Evolutionary conservation across 208 protist genomes (phyloP).

Genomic region (Acanthamoeba sp.): DNA sequence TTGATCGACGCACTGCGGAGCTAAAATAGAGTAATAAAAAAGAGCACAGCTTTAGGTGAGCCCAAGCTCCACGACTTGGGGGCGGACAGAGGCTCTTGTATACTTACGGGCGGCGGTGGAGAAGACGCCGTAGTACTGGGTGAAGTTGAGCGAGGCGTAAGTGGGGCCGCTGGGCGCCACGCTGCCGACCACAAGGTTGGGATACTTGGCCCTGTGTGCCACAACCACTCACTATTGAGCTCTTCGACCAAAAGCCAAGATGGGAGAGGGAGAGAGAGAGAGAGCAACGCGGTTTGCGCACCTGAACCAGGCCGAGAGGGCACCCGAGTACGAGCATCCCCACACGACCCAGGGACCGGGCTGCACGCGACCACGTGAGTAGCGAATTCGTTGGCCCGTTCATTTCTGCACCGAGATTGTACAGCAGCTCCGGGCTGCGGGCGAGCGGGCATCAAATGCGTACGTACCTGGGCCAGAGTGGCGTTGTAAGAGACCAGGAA

Average conservation of each 20-base stretch:
- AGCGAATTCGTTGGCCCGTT: not conserved
- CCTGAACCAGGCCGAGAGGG: conserved; percentile 70
- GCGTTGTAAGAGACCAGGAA: conserved; percentile 66
- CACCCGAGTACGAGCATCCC: conserved; percentile 69
- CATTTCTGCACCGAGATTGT: no score
- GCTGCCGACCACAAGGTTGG: conserved; percentile 52
- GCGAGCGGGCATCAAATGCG: not conserved
- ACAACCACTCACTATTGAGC: not conserved
- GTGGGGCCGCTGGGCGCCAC: conserved; percentile 44
- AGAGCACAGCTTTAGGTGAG: not conserved
- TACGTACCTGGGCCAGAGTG: not conserved
- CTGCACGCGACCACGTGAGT: not conserved
- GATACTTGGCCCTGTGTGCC: conserved; percentile 47
- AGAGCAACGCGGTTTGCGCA: not conserved
- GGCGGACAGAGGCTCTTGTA: not conserved
- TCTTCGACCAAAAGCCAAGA: no score
- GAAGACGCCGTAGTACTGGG: conserved; percentile 62
- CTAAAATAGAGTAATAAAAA: not conserved
- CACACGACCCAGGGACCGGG: conserved; percentile 57
- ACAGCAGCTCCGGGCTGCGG: no score
- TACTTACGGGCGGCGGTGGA: conserved; percentile 26
- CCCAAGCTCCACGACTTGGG: no score
- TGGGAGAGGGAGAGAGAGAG: not conserved
- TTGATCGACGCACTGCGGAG: not conserved
- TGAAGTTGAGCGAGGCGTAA: conserved; percentile 64